Evolutionary conservation across 257 asterid genomes (phyloP), one percentile per base, ranked within the genome.

Genomic region (Nicotiana noctiflora): DNA sequence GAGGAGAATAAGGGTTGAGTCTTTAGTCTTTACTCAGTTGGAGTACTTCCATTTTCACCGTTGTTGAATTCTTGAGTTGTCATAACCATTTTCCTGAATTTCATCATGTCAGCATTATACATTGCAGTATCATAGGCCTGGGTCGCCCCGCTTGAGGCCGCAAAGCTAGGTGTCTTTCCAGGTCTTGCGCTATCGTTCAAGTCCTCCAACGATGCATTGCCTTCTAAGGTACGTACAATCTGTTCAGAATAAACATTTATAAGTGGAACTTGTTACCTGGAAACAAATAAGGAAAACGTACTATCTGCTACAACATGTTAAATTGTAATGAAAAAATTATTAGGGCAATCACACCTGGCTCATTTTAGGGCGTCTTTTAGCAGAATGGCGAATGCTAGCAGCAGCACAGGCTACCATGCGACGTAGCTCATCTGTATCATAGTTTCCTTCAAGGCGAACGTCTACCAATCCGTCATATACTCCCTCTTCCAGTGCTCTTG

Each of bases 291-390:
- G 57, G 56, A 32, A 72, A 19, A 25, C 32, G 32, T 29, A 29
- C 6, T 72, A 74, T 21, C 25, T 12, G 40, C 34, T 29, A 17
- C 44, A 12, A 25, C 23, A 25, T 49, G 79, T 25, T 52, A 15
- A 44, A 7, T 1, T 27, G 21, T 51, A 25, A 14, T 15, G 75
- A 9, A 32, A 46, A 3, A 27, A 29, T 25, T 3, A 18, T 53
- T 53, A 46, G 14, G 59, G 59, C 12, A 72, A 23, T 23, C 59
- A 23, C 79, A 92, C 98, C 92, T 94, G 99, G 83, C 97, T 91
- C 99, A 95, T 95, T 81, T 86, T 93, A 3, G 99, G 98, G 32
- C 99, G 99, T 84, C 93, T 88, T 85, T 94, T 86, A 4, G 98
- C 95, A 3, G 99, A 95, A 87, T 95, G 98, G 11, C 98, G 98